Evolutionary conservation across 805 yeast species (phyloP), one percentile per base, ranked within the genome.

Genomic region (Yueomyces sinensis): DNA sequence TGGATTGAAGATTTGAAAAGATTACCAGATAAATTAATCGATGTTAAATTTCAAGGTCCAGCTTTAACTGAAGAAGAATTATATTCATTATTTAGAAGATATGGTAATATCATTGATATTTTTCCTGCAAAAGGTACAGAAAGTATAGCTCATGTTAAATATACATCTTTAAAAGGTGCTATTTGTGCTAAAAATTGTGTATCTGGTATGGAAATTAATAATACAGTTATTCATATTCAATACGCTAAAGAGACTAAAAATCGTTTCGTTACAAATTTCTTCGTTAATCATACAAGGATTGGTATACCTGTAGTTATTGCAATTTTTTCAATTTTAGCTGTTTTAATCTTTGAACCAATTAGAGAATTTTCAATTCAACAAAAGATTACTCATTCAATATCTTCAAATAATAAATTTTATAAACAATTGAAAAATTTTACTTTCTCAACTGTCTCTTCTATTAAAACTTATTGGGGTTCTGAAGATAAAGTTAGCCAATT

Each of bases 1-100:
- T 89, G 96, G 95, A 80, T 91, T 40, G 97, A 89, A 59, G 98
- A 91, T 52, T 63, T 91, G 53, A 70, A 82, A 45, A 61, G 95
- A 41, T 71, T 68, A 42, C 94, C 94, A 7, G 74, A 79, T 35
- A 58, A 66, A 7, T 63, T 65, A 13, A 57, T 91, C 17, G 68
- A 71, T 36, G 74, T 89, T 4, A 65, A 67, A 19, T 87, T 79
- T 51, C 84, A 79, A 43, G 96, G 95, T 1, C 74, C 75, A 0
- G 66, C 75, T 5, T 58, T 89, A 38, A 93, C 84, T 42, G 96
- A 87, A 54, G 69, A 67, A 39, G 79, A 77, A 35, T 54, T 87
- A 34, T 89, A 87, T 46, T 68, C 81, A 2, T 58, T 84, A 35
- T 76, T 91, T 52, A 71, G 97, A 59, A 65, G 95, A 43, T 91